Evolutionary conservation across 192 early-diverging fungal species (phyloP).

Genomic region (Physocladia obscura): DNA sequence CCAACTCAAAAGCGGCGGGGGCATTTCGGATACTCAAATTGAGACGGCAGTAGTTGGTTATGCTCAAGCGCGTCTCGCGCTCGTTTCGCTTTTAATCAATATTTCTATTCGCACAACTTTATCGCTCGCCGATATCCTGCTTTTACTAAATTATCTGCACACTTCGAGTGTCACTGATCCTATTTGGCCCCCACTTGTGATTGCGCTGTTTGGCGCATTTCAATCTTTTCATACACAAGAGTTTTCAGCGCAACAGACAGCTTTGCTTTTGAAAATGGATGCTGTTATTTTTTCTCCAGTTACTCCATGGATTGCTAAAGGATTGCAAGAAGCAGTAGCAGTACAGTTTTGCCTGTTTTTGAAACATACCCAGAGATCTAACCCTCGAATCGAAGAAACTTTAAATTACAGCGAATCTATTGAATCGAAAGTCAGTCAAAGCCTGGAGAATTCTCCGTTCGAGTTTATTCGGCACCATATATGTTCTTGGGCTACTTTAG

Average conservation of each 20-base stretch:
- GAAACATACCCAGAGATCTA: background rate
- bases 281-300: background rate
- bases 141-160: background rate
- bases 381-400: conserved; percentile 8
- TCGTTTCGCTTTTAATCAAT: background rate
- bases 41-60: background rate
- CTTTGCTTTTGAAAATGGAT: background rate
- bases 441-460: conserved; percentile 7
- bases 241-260: conserved; percentile 12
- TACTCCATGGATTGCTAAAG: background rate
- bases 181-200: background rate
- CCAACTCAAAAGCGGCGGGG: conserved; percentile 14
- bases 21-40: background rate
- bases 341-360: conserved; percentile 26
- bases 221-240: background rate
- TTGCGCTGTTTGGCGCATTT: background rate
- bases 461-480: conserved; percentile 19
- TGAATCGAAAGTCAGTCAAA: conserved; percentile 3
- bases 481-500: conserved; percentile 1
- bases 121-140: background rate
- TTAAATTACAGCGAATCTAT: conserved; percentile 9
- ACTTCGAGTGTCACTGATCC: conserved; percentile 1
- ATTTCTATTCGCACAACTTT: background rate
- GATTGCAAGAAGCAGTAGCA: conserved; percentile 9
- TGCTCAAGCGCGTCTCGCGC: background rate